These are phyloP conservation scores for Calocybe gangraenosa DNA, from an alignment of 768 basidiomycete genomes.

Conservation along the genomic window DNA sequence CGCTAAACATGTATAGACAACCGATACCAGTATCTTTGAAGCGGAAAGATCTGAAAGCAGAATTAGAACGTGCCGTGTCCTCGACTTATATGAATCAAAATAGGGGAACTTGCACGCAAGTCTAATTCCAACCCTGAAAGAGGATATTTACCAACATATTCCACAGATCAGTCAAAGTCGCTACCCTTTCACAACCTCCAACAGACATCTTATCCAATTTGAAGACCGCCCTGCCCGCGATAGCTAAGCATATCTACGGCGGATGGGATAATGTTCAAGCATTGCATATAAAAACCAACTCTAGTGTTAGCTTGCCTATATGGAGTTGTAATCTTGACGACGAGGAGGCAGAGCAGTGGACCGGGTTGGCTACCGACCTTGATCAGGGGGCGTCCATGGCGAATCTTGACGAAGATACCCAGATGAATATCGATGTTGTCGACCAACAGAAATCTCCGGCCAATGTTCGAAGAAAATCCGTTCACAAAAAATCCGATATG, in stretches of 20 bases:
- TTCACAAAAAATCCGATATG: too few relatives aligned
- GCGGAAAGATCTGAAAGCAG: conserved; percentile 86
- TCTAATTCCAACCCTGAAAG: too few relatives aligned
- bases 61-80: conserved; percentile 88
- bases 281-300: conserved; percentile 86
- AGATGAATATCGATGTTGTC: conserved; percentile 9
- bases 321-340: conserved; percentile 79
- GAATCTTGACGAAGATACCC: conserved; percentile 30
- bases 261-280: conserved; percentile 92
- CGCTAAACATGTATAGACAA: conserved; percentile 52
- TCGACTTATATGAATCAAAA: conserved; percentile 97
- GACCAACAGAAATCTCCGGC: too few relatives aligned
- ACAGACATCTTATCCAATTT: conserved; percentile 79
- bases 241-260: conserved; percentile 66
- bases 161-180: conserved; percentile 79
- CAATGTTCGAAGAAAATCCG: too few relatives aligned
- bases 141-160: background rate
- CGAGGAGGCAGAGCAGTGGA: conserved; percentile 57
- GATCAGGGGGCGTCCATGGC: conserved; percentile 21
- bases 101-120: conserved; percentile 78
- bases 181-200: conserved; percentile 65
- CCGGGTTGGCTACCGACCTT: conserved; percentile 34
- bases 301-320: conserved; percentile 82
- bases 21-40: conserved; percentile 92
- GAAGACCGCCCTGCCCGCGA: conserved; percentile 67